A percentile compares a stretch with the other conserved stretches of the same genome.
Conservation (phyloP, 805 yeast genomes). For the Kluyveromyces aestuarii region DNA sequence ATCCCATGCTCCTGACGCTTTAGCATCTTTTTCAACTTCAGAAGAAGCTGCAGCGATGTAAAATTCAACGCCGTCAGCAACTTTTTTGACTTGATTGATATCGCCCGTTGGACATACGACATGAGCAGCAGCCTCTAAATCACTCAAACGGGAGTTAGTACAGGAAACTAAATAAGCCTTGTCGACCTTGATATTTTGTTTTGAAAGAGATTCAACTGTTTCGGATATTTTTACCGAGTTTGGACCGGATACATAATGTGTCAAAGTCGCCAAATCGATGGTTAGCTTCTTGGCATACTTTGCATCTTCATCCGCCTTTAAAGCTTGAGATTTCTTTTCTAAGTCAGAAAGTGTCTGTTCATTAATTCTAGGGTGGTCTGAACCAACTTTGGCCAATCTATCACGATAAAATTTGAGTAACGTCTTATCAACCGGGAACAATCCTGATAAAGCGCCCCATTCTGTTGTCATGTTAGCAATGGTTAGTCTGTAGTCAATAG, state of each 20-base stretch:
- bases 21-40: constrained; percentile 88
- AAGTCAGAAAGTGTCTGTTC: constrained; percentile 41
- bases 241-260: constrained; percentile 93
- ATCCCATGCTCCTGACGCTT: constrained; percentile 86
- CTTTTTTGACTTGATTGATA: constrained; percentile 39
- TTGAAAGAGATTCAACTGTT: constrained; percentile 65
- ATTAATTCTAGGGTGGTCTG: constrained; percentile 81
- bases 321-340: constrained; percentile 7
- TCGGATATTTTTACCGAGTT: constrained; percentile 90
- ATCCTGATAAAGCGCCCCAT: constrained; percentile 97
- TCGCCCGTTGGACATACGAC: constrained; percentile 44
- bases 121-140: constrained; percentile 89
- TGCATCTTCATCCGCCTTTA: constrained; percentile 64
- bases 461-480: constrained; percentile 98
- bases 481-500: constrained; percentile 80
- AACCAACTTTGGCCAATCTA: constrained; percentile 41
- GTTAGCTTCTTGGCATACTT: constrained; percentile 80
- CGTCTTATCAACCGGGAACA: constrained; percentile 89
- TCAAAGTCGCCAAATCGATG: constrained; percentile 68
- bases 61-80: constrained; percentile 86
- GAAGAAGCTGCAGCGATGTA: constrained; percentile 97
- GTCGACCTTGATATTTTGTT: constrained; percentile 66
- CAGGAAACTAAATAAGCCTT: constrained; percentile 98
- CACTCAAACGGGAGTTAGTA: constrained; percentile 89
- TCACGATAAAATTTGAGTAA: constrained; percentile 69